phyloP scores from a whole-genome alignment of 2,329 filamentous ascomycete species.

The Hypoxylon sp. region DNA sequence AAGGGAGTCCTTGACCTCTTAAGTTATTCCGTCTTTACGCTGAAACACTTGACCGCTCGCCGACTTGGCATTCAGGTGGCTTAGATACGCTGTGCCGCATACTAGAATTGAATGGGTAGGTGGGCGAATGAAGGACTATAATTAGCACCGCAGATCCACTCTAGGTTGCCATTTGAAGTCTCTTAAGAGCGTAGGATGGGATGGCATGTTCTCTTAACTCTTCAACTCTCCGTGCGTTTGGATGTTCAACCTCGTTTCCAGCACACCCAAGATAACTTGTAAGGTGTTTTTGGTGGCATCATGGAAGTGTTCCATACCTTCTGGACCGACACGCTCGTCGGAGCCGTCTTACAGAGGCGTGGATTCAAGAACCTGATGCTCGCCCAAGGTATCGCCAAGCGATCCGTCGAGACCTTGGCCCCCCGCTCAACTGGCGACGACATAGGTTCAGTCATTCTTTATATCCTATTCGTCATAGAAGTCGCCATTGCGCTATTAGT shows the following conservation, averaged over 20 bases:
- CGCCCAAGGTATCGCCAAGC: conserved; percentile 3
- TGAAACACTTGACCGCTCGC: too few relatives aligned
- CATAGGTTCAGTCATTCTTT: neutral
- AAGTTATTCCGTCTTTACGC: neutral
- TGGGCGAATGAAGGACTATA: too few relatives aligned
- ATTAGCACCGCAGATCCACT: too few relatives aligned
- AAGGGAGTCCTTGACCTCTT: neutral
- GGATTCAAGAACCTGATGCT: neutral
- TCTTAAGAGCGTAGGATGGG: too few relatives aligned
- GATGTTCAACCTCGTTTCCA: conserved; percentile 2
- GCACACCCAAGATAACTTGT: neutral
- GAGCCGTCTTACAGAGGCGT: neutral
- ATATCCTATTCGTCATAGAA: conserved; percentile 6
- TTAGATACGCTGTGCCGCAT: too few relatives aligned
- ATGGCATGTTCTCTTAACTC: too few relatives aligned
- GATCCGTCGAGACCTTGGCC: conserved; percentile 5
- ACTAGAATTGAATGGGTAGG: too few relatives aligned
- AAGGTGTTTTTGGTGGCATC: neutral
- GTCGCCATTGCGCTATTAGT: neutral
- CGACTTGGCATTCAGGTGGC: too few relatives aligned
- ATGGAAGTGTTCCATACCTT: conserved; percentile 8
- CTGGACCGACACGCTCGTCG: conserved; percentile 1
- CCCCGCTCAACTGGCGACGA: neutral
- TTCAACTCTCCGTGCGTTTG: too few relatives aligned
- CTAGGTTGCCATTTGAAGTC: too few relatives aligned